Evolutionary conservation across 1,284 basidiomycete species (phyloP).

Genomic region (Phellopilus nigrolimitatus): DNA sequence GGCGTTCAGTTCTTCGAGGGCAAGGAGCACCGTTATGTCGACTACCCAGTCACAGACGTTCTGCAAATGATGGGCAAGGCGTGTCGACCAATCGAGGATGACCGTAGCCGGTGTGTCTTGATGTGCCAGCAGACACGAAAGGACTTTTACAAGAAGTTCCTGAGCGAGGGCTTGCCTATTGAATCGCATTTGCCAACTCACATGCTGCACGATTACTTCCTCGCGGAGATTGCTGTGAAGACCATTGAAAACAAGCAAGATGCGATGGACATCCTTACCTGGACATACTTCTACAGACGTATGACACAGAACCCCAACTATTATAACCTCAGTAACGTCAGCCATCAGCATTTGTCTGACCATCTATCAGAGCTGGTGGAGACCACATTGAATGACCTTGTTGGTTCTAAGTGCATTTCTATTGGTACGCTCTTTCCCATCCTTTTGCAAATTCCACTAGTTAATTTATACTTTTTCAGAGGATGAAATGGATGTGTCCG

Average conservation of each 20-base stretch:
- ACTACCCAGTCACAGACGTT: slow-evolving; percentile 97
- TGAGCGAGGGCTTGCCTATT: slow-evolving; percentile 95
- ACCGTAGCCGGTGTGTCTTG: slow-evolving; percentile 85
- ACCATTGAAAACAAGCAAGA: slow-evolving; percentile 99
- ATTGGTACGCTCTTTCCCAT: slow-evolving; percentile 56
- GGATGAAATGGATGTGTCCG: slow-evolving; percentile 90
- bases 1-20: slow-evolving; percentile 96
- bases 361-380: slow-evolving; percentile 96
- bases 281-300: slow-evolving; percentile 95
- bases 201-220: slow-evolving; percentile 93
- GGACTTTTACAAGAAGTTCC: slow-evolving; percentile 98
- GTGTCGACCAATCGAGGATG: slow-evolving; percentile 83
- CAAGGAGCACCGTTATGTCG: slow-evolving; percentile 94
- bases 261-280: slow-evolving; percentile 91
- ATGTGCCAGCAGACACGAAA: slow-evolving; percentile 98
- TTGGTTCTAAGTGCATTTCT: slow-evolving; percentile 91
- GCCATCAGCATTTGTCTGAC: slow-evolving; percentile 89
- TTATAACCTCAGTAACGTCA: slow-evolving; percentile 92
- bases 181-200: slow-evolving; percentile 89
- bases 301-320: slow-evolving; percentile 96
- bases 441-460: background rate
- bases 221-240: slow-evolving; percentile 97
- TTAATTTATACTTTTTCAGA: slow-evolving; percentile 39
- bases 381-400: slow-evolving; percentile 85
- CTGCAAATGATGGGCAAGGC: slow-evolving; percentile 99